These are phyloP conservation scores for Trichoderma reesei DNA, from an alignment of 495 filamentous ascomycete species.

Conservation along the genomic window DNA sequence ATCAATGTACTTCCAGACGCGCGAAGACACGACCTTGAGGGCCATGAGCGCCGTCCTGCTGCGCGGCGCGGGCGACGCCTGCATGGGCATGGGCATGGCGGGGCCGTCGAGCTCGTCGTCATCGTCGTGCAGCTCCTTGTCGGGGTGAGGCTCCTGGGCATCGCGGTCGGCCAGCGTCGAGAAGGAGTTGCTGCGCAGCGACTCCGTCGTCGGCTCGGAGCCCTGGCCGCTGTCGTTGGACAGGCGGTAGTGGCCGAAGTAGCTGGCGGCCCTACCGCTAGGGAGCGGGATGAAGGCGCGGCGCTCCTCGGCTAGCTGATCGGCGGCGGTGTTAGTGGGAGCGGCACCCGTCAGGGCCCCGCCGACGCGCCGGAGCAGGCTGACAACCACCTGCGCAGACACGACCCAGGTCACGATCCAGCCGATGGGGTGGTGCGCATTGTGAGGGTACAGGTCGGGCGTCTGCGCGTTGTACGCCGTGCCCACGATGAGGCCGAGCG, in stretches of 20 bases:
- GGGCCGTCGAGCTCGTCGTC: slow-evolving; percentile 26
- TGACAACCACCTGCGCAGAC: slow-evolving; percentile 56
- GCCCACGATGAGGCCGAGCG: slow-evolving; percentile 57
- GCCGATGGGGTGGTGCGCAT: slow-evolving; percentile 80
- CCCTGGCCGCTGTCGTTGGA: slow-evolving; percentile 87
- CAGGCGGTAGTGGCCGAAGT: slow-evolving; percentile 45
- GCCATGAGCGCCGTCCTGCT: slow-evolving; percentile 23
- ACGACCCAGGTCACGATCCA: slow-evolving; percentile 74
- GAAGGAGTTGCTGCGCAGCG: slow-evolving; percentile 53
- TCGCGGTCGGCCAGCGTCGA: slow-evolving; percentile 37
- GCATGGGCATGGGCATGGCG: slow-evolving; percentile 18
- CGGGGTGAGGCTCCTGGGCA: slow-evolving; percentile 43
- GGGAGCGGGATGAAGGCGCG: slow-evolving; percentile 59
- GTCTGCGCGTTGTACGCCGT: slow-evolving; percentile 74
- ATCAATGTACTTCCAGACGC: slow-evolving; percentile 33
- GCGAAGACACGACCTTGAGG: slow-evolving; percentile 28
- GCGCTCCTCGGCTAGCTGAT: slow-evolving; percentile 27
- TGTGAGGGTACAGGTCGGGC: slow-evolving; percentile 80
- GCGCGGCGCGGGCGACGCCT: slow-evolving; percentile 12
- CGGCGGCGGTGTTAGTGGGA: slow-evolving; percentile 15
- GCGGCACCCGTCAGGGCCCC: no score
- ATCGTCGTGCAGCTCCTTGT: slow-evolving; percentile 40
- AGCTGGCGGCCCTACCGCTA: slow-evolving; percentile 47
- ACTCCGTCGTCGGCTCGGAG: slow-evolving; percentile 62
- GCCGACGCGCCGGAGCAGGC: slow-evolving; percentile 46